A percentile compares a stretch with the other conserved stretches of the same genome.
Evolutionary conservation across 2,329 filamentous ascomycete species (phyloP).

Genomic region (Cercospora canescens): DNA sequence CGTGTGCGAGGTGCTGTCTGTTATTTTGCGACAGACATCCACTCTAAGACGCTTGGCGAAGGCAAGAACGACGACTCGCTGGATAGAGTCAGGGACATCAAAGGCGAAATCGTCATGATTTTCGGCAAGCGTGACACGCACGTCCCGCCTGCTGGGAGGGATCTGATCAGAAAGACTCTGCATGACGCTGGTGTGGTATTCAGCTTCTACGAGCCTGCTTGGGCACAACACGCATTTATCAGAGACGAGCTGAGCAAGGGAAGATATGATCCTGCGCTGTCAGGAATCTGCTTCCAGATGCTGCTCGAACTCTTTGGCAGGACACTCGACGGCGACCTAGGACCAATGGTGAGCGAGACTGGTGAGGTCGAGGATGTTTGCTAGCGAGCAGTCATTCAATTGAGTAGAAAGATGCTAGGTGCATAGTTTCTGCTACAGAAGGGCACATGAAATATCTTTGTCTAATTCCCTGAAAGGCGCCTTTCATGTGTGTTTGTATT

Average conservation of each 20-base stretch:
- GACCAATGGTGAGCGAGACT: conserved; percentile 59
- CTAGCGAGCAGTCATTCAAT: conserved; percentile 16
- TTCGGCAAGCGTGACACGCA: conserved; percentile 91
- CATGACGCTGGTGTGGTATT: conserved; percentile 73
- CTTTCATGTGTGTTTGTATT: too few relatives aligned
- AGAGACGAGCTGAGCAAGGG: conserved; percentile 87
- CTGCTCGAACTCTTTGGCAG: conserved; percentile 81
- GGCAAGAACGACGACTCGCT: conserved; percentile 65
- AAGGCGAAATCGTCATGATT: conserved; percentile 81
- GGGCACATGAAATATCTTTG: too few relatives aligned
- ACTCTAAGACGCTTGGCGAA: conserved; percentile 73
- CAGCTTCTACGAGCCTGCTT: conserved; percentile 86
- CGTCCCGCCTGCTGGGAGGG: conserved; percentile 77
- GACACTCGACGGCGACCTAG: conserved; percentile 75
- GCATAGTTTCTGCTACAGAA: too few relatives aligned
- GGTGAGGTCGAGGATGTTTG: conserved; percentile 41
- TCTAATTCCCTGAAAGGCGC: too few relatives aligned
- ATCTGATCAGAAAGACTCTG: conserved; percentile 79
- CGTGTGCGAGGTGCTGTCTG: conserved; percentile 76
- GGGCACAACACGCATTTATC: conserved; percentile 94
- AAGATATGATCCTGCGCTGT: conserved; percentile 85
- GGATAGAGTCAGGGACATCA: conserved; percentile 59
- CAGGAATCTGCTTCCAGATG: conserved; percentile 88
- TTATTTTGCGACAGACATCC: conserved; percentile 93
- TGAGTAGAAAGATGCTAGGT: too few relatives aligned